Evolutionary conservation across 257 asterid species (phyloP), one percentile per base, ranked within the genome.

Genomic region (Solanum rostratum): DNA sequence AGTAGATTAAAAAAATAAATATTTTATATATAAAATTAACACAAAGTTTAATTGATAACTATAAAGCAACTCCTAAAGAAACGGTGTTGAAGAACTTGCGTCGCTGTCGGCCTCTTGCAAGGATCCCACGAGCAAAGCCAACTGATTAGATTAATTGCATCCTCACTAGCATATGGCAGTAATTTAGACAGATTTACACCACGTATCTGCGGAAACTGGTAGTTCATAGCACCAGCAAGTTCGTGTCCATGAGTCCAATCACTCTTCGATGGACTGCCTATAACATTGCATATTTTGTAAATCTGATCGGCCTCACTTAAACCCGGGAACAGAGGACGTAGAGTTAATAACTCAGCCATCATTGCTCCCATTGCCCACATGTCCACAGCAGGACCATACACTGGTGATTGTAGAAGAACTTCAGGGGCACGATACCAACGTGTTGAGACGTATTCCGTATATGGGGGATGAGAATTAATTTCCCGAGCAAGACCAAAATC

Each of bases 331-430:
- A 95, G 92, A 87, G 98, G 97, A 37, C 93, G 93, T 81, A 96
- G 98, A 29, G 97, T 92, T 81, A 96, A 87, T 52, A 92, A 84
- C 86, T 96, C 99, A 11, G 97, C 96, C 97, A 96, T 96, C 85
- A 96, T 95, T 66, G 99, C 97, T 65, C 99, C 99, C 99, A 96
- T 95, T 70, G 99, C 99, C 98, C 98, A 96, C 97, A 96, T 95
- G 86, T 96, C 99, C 85, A 96, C 99, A 73, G 98, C 92, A 82
- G 97, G 90, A 82, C 97, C 97, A 87, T 96, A 96, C n/a, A 79
- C 82, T 49, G 95, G 93, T 52, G 98, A 95, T 84, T 91, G 96
- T 76, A 96, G 98, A 80, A 95, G 91, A 92, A 96, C 98, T 90
- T 96, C 99, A 82, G 99, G 99, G 86, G 99, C 99, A 59, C 98